Evolutionary conservation across 1,139 yeast species (phyloP), one percentile per base, ranked within the genome.

Genomic region (Pichia sp.): DNA sequence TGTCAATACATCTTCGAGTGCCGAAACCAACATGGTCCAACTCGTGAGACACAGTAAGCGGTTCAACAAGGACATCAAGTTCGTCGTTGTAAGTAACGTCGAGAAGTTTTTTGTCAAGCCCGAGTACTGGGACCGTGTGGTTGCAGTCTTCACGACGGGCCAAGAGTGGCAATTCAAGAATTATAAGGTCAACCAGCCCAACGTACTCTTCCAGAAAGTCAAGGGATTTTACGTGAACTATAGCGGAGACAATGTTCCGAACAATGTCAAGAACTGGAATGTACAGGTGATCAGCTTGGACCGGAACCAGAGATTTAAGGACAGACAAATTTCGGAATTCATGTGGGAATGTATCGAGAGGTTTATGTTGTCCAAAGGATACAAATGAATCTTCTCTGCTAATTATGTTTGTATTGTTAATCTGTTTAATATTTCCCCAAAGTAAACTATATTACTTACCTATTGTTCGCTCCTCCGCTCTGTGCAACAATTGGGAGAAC

Each of bases 61-160:
- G 58, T 70, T 86, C 44, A 78, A 82, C 34, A 66, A 75, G 7
- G 72, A 76, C 9, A 77, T 87, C 37, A 79, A 81, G 49, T 85
- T 87, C 60, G 77, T 87, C 62, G 87, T 93, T 49, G 97, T 90
- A 25, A 95, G 88, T 66, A 87, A 87, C 55, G 90, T 90, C 6
- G 96, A 90, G 52, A 79, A 84, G 69, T 91, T 95, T 72, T 91
- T 93, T 73, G 84, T 87, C 25, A 91, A 90, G 65, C 96, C 96
- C 3, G 99, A 93, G 65, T 90, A 95, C 69, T 93, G 99, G 99
- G 89, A 85, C 62, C 78, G 99, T 54, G 97, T 95, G 1, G 87
- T 93, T 47, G 98, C 96, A 0, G 88, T 93, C 36, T 87, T 93
- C 71, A 93, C 96, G 16, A 93, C 98, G 2, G 99, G 99, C 18